Base-by-base conservation (phyloP, 2,329 filamentous ascomycete genomes). In the Esteya vermicola region DNA sequence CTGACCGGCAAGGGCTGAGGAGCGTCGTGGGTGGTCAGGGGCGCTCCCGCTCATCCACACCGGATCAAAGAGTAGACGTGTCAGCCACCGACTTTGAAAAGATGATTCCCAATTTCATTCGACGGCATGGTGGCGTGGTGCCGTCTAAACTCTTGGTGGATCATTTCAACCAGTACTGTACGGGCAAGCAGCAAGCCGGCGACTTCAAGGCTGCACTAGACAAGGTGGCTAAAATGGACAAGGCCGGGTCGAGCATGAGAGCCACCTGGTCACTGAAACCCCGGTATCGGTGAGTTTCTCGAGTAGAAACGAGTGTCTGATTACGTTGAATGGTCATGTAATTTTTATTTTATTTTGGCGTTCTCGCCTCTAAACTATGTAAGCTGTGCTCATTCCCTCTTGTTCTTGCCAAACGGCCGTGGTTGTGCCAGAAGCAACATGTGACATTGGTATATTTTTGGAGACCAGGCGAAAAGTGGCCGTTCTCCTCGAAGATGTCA, bases 91-190 rank as follows among this genome's bases (percentile, higher is more conserved):
- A 85, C 43, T 85, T 85, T 50, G 67, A 75, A 48, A 66, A 65
- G 36, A 66, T 83, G 65, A 93, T 95, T 42, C 77, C 79, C 30
- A 73, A 80, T 32, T 96, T 86, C 50, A 78, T 96, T 47, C 68
- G 70, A 33, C 68, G 75, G 20, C 85, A 93, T 41, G 82, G 83
- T 9, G 86, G 86, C 4, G 71, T 74, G 26, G 84, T 83, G 6
- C 78, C 84, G 6, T 88, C 82, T 32, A 85, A 93, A 61, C 79
- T 85, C 67, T 60, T 95, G 33, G 81, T 94, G 20, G 83, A 93
- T 52, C 85, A 94, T 52, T 96, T 95, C 58, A 85, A 88, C 57
- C 74, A 75, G 13, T 82, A 78, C 51, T 93, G 85, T 54, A 72
- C 70, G 19, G 82, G 75, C 33, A 59, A 68, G 21, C 71, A 75